These are phyloP conservation scores for Artomyces pyxidatus DNA, from an alignment of 768 basidiomycete genomes.

Conservation along the genomic window DNA sequence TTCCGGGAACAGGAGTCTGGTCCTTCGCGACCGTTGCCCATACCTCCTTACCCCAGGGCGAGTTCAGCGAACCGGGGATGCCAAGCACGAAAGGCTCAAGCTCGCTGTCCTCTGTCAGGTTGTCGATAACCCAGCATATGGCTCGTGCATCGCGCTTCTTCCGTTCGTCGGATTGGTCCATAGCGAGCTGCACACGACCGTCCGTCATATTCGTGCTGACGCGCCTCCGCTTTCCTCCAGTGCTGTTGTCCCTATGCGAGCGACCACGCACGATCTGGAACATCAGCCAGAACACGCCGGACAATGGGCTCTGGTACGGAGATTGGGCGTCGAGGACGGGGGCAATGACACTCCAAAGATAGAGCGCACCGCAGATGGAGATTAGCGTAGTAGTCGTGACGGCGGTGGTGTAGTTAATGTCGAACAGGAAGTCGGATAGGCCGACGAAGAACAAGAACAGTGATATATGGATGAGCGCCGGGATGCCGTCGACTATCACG, in stretches of 20 bases:
- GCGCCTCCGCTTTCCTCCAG: not conserved
- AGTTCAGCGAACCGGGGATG: constrained; percentile 9
- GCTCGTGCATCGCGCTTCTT: constrained; percentile 8
- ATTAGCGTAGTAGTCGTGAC: constrained; percentile 2
- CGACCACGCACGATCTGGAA: not conserved
- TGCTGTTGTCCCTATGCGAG: constrained; percentile 2
- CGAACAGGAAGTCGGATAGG: constrained; percentile 35
- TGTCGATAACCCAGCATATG: constrained; percentile 7
- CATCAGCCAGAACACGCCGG: constrained; percentile 3
- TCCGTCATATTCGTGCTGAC: constrained; percentile 9
- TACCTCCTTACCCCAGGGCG: constrained; percentile 1
- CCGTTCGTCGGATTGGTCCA: constrained; percentile 4
- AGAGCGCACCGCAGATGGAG: constrained; percentile 9
- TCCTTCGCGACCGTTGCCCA: constrained; percentile 1
- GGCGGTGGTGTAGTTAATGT: constrained; percentile 15
- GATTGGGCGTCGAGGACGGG: constrained; percentile 2
- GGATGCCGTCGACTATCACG: constrained; percentile 34
- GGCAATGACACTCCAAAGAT: constrained; percentile 3
- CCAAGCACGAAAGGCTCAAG: constrained; percentile 7
- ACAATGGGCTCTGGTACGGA: constrained; percentile 6
- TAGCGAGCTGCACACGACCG: constrained; percentile 7
- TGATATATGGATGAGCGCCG: constrained; percentile 40
- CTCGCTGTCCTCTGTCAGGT: constrained; percentile 6
- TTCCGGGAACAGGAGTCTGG: not conserved
- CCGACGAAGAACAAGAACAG: constrained; percentile 44